Percentiles rank a stretch among this genome's conserved stretches.
These are phyloP conservation scores for Dictyostelium citrinum DNA, from an alignment of 78 protist species.

Conservation along the genomic window DNA sequence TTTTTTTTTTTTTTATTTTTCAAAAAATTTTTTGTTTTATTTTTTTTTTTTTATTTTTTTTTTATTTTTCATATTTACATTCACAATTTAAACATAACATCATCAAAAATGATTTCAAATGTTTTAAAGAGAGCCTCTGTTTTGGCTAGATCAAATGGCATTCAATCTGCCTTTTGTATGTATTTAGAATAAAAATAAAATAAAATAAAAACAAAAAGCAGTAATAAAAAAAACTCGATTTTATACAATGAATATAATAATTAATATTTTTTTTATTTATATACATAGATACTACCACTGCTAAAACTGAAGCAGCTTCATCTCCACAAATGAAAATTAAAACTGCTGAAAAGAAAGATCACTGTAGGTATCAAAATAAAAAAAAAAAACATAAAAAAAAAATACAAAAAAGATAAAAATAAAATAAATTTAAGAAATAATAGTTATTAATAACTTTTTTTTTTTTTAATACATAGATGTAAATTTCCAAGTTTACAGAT, in stretches of 20 bases:
- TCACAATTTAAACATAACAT: not conserved
- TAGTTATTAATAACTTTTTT: no score
- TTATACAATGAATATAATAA: not conserved
- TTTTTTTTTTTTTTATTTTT: not conserved
- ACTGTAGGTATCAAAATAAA: not conserved
- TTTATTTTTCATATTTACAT: not conserved
- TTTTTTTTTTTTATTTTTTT: not conserved
- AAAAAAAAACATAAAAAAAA: not conserved
- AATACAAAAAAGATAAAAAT: no score
- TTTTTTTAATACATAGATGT: no score
- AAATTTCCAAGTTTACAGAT: constrained; percentile 68
- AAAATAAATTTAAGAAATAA: no score
- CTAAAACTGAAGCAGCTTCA: not conserved
- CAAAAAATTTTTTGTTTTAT: not conserved
- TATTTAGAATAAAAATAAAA: not conserved
- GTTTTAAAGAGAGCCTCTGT: not conserved
- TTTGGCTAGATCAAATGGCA: not conserved
- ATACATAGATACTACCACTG: not conserved
- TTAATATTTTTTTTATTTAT: not conserved
- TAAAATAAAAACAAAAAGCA: not conserved
- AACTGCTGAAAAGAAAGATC: constrained; percentile 22
- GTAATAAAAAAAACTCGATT: not conserved
- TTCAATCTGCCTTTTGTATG: constrained; percentile 13
- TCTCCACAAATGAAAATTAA: not conserved
- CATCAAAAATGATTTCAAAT: not conserved